Conservation (phyloP, 176 grass and related monocot species). For the Oryza meyeriana region DNA sequence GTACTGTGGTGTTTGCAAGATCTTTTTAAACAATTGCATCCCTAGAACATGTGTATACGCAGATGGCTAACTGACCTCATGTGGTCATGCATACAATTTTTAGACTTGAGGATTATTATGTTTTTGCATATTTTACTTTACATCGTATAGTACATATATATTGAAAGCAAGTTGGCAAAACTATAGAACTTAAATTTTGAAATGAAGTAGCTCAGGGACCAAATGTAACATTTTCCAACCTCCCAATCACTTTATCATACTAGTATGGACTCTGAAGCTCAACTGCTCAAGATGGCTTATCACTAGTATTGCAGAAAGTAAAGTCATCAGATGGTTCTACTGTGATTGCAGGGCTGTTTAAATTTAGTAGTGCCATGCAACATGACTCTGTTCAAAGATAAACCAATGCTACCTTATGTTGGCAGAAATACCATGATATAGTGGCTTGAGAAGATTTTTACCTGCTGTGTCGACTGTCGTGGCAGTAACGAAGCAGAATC, state of each 20-base stretch:
- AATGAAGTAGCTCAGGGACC: background rate
- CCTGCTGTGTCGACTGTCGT: slow-evolving; percentile 37
- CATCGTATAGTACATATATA: background rate
- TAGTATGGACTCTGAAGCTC: background rate
- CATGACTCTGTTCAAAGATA: slow-evolving; percentile 15
- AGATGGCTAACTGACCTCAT: background rate
- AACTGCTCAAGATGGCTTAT: background rate
- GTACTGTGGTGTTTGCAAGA: background rate
- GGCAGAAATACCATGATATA: slow-evolving; percentile 17
- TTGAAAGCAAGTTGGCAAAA: background rate
- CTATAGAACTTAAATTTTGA: background rate
- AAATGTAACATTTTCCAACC: background rate
- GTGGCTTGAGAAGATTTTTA: slow-evolving; percentile 33
- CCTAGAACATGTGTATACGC: background rate
- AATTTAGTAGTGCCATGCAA: background rate
- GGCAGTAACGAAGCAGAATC: slow-evolving; percentile 22
- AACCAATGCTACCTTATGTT: slow-evolving; percentile 1
- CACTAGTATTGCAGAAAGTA: slow-evolving; percentile 4
- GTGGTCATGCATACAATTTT: background rate
- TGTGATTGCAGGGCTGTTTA: background rate
- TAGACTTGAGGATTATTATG: background rate
- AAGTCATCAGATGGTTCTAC: slow-evolving; percentile 5
- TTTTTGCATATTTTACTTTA: background rate
- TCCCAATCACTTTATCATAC: slow-evolving; percentile 11
- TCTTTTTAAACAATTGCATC: background rate